Evolutionary conservation across 495 filamentous ascomycete genomes (phyloP).

Genomic region (Daldinia vernicosa): DNA sequence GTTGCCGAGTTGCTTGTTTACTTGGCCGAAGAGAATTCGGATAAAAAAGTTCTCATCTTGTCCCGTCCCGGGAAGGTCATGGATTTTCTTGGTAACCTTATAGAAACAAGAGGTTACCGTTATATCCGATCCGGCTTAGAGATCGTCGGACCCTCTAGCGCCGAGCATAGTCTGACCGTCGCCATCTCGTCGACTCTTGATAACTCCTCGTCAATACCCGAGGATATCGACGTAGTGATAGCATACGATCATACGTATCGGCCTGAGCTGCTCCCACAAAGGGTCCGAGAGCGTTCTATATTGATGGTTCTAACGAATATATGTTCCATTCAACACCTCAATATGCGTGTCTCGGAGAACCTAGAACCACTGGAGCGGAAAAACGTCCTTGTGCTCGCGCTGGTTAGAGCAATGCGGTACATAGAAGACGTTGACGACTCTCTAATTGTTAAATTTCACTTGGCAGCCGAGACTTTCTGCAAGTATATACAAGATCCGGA

Average conservation of each 20-base stretch:
- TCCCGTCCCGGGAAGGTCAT: constrained; percentile 49
- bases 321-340: constrained; percentile 58
- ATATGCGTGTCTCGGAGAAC: constrained; percentile 46
- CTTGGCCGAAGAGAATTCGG: constrained; percentile 40
- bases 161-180: constrained; percentile 32
- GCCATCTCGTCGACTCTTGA: constrained; percentile 39
- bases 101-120: constrained; percentile 42
- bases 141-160: constrained; percentile 20
- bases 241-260: constrained; percentile 53
- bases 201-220: constrained; percentile 27
- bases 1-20: constrained; percentile 52
- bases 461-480: constrained; percentile 51
- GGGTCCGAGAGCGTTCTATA: constrained; percentile 24
- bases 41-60: constrained; percentile 53
- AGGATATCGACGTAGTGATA: constrained; percentile 50
- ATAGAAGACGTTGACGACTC: constrained; percentile 44
- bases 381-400: constrained; percentile 51
- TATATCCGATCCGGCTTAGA: constrained; percentile 42
- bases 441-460: constrained; percentile 39
- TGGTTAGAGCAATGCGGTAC: constrained; percentile 43
- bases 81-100: constrained; percentile 51
- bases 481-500: constrained; percentile 46
- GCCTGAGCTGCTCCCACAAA: constrained; percentile 23
- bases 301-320: constrained; percentile 50
- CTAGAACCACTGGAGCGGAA: constrained; percentile 50